phyloP scores from a whole-genome alignment of 805 yeast species.

The Phaffomyces opuntiae region DNA sequence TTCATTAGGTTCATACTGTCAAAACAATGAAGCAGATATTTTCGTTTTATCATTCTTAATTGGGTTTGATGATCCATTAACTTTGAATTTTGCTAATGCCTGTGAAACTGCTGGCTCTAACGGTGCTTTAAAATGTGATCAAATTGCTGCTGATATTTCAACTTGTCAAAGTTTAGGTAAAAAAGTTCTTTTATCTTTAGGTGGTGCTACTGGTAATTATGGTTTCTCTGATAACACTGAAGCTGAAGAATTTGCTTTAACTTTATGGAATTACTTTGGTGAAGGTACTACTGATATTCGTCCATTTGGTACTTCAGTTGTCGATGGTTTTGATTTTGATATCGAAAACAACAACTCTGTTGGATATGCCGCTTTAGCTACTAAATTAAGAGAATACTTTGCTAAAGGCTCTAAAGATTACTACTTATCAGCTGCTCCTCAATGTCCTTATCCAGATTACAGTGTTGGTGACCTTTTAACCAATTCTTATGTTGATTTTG shows the following conservation, averaged over 20 bases:
- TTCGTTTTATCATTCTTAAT: conserved; percentile 64
- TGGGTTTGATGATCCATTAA: conserved; percentile 35
- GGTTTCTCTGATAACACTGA: conserved; percentile 81
- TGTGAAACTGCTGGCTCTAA: conserved; percentile 32
- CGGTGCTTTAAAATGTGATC: conserved; percentile 38
- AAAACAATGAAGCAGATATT: conserved; percentile 61
- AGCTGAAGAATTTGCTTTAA: conserved; percentile 55
- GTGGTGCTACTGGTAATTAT: conserved; percentile 73
- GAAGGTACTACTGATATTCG: conserved; percentile 51
- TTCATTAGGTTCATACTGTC: conserved; percentile 50
- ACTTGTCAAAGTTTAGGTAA: conserved; percentile 80
- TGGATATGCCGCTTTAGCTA: conserved; percentile 65
- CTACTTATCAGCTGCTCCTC: conserved; percentile 87
- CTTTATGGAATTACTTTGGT: conserved; percentile 59
- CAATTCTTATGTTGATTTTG: conserved; percentile 64
- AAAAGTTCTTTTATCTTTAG: conserved; percentile 68
- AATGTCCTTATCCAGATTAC: conserved; percentile 83
- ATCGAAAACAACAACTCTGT: conserved; percentile 57
- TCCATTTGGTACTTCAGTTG: conserved; percentile 61
- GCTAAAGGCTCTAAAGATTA: conserved; percentile 50
- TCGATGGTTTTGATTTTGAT: conserved; percentile 94
- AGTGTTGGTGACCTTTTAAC: conserved; percentile 51
- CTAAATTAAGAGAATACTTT: conserved; percentile 43
- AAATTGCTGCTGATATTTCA: conserved; percentile 64
- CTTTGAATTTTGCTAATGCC: conserved; percentile 52